Conservation (phyloP, 2,329 filamentous ascomycete genomes). For the Trichoderma sp. region DNA sequence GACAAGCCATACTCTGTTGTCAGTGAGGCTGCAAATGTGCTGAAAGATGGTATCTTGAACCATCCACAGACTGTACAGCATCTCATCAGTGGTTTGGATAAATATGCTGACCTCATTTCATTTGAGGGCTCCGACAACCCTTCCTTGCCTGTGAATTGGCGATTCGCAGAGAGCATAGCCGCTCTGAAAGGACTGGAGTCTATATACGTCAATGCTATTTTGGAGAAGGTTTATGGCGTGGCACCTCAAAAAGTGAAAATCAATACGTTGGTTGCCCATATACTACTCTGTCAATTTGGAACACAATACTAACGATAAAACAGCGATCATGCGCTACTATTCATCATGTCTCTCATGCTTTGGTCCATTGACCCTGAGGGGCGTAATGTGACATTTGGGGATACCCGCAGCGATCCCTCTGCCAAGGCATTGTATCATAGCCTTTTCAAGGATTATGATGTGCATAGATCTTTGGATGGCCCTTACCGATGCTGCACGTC, state of each 20-base stretch:
- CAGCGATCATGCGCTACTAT: slow-evolving; percentile 13
- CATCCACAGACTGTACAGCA: too few species aligned
- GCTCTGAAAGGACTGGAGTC: slow-evolving; percentile 53
- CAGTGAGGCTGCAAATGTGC: too few species aligned
- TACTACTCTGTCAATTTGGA: neutral
- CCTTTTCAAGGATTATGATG: too few species aligned
- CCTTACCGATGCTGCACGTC: slow-evolving; percentile 32
- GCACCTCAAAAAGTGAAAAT: slow-evolving; percentile 45
- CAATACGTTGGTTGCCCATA: slow-evolving; percentile 40
- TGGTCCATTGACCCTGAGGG: slow-evolving; percentile 12
- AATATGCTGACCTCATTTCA: neutral
- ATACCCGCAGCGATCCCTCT: neutral
- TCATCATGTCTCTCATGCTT: slow-evolving; percentile 17
- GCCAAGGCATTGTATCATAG: neutral
- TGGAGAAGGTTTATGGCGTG: slow-evolving; percentile 47
- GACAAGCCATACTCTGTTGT: too few species aligned
- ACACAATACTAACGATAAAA: neutral
- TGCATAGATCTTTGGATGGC: too few species aligned
- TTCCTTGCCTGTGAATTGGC: slow-evolving; percentile 55
- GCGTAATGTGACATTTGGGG: neutral
- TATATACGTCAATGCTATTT: slow-evolving; percentile 45
- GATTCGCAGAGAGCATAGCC: slow-evolving; percentile 56
- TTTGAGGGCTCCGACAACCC: slow-evolving; percentile 23
- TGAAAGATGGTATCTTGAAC: too few species aligned
- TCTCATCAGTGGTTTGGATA: too few species aligned